Conservation (phyloP, 208 protist genomes). For the Sergeia podlipaevii region DNA sequence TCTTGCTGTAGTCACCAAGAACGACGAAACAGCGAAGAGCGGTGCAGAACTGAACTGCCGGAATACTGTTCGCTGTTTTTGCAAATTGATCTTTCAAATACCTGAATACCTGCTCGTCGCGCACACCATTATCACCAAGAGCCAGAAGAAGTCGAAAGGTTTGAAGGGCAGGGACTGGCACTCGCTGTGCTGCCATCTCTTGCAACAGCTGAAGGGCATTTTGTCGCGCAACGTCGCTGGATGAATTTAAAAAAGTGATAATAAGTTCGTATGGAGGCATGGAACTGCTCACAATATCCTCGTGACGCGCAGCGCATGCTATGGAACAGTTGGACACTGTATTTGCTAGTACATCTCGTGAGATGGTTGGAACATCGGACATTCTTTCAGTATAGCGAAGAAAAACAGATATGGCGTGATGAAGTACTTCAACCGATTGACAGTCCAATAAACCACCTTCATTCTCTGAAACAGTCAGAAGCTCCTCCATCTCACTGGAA, state of each 20-base stretch:
- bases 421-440: conserved; percentile 21
- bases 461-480: conserved; percentile 28
- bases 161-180: conserved; percentile 59
- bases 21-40: conserved; percentile 57
- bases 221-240: conserved; percentile 23
- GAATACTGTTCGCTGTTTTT: conserved; percentile 66
- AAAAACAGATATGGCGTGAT: conserved; percentile 27
- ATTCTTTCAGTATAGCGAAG: too few species aligned
- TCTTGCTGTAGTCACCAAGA: neutral
- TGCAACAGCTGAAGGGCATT: conserved; percentile 47
- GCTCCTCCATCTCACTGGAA: conserved; percentile 23
- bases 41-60: conserved; percentile 70
- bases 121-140: conserved; percentile 48
- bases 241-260: conserved; percentile 30
- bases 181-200: conserved; percentile 49
- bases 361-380: too few species aligned
- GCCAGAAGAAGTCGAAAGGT: conserved; percentile 72
- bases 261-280: conserved; percentile 44
- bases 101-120: conserved; percentile 30
- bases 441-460: conserved; percentile 43
- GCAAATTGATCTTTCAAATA: conserved; percentile 71
- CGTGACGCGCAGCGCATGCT: too few species aligned
- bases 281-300: conserved; percentile 33
- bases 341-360: too few species aligned
- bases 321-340: too few species aligned